Conservation (phyloP, 352 stramenopile genomes). For the Pythium sp. region DNA sequence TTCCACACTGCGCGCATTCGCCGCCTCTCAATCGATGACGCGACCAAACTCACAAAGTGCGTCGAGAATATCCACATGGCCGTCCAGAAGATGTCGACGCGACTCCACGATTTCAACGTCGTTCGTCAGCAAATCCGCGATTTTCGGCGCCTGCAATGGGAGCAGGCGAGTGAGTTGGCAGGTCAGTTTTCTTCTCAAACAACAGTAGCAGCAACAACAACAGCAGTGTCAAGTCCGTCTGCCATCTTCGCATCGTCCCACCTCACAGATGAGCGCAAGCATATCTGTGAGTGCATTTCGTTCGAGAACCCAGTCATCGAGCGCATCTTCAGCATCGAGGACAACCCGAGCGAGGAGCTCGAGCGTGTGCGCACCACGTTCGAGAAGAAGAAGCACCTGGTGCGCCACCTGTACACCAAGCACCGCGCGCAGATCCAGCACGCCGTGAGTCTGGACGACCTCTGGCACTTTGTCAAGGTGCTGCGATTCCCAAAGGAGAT, state of each 20-base stretch:
- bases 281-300: conserved; percentile 61
- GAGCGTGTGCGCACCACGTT: conserved; percentile 36
- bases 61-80: conserved; percentile 33
- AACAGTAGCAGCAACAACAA: conserved; percentile 6
- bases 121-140: conserved; percentile 30
- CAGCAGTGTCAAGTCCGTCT: neutral
- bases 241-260: conserved; percentile 6
- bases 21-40: conserved; percentile 27
- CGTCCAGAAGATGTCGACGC: conserved; percentile 28
- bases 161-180: conserved; percentile 43
- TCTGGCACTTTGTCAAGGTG: conserved; percentile 72
- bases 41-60: conserved; percentile 28
- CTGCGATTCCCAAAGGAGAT: conserved; percentile 53
- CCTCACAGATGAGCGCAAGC: conserved; percentile 32
- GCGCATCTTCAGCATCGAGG: conserved; percentile 59
- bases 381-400: conserved; percentile 47
- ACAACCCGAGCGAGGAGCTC: conserved; percentile 46
- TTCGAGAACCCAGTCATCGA: conserved; percentile 54
- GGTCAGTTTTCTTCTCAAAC: conserved; percentile 28
- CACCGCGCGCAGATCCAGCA: conserved; percentile 35
- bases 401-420: conserved; percentile 59
- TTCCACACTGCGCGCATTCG: conserved; percentile 44
- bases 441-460: conserved; percentile 56
- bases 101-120: conserved; percentile 32
- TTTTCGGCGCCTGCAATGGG: conserved; percentile 48